Base-by-base conservation (phyloP, 768 basidiomycete species). In the Stropharia rugosoannulata region DNA sequence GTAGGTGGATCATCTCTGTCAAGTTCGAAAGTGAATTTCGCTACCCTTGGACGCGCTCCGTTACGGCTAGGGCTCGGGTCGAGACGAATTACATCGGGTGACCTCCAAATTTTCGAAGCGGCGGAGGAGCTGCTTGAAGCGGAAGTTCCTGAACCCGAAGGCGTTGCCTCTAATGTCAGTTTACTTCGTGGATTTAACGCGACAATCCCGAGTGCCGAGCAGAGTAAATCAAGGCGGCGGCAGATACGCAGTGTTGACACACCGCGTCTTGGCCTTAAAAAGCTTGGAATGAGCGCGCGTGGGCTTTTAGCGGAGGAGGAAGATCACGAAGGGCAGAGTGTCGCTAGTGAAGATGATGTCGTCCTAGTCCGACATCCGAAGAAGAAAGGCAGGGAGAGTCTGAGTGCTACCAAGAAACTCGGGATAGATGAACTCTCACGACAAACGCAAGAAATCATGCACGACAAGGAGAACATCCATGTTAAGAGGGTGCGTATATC, bases 131-230 rank as follows among this genome's bases (percentile, higher is more conserved):
- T 94, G 9, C 81, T 94, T 37, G 73, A 77, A 13, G 79, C 77
- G 4, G 85, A 89, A 32, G 81, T 94, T 1, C 91, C 91, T 2
- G 90, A 92, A 61, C 81, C 82, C 13, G 82, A 83, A 12, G 87
- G 85, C 38, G 77, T 87, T 29, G 87, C 87, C 4, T 79, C 81
- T 13, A 82, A 84, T 63, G 86, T 95, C 49, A 92, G 90, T 63
- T 77, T 98, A 35, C 74, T 97, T 40, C 84, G 89, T 43, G 96
- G 96, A 0, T 98, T 98, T 71, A 89, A 92, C 64, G 96, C 96
- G 15, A 98, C 96, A 2, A 90, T 97, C 41, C 96, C 96, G 11
- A 90, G 89, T 66, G 84, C 95, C 38, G 89, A 93, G 62, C 81
- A 85, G 66, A 80, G 91, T 51, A 86, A 89, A 58, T 77, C 83